phyloP scores from a whole-genome alignment of 176 grass and related monocot genomes.

The Stipa capillata region DNA sequence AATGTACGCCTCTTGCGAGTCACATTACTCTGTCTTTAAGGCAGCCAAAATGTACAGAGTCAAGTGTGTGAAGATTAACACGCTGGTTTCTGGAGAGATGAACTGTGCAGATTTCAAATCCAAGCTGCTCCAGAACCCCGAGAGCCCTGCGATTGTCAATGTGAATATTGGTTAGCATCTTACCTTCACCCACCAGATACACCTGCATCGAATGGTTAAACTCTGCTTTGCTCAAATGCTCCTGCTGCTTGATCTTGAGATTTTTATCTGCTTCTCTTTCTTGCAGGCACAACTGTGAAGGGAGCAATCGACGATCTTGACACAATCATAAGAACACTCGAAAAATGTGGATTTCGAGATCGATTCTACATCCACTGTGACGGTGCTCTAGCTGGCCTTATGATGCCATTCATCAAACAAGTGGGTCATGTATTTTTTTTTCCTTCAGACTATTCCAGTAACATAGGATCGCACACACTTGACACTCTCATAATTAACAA shows the following conservation, averaged over 20 bases:
- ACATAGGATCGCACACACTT: no score
- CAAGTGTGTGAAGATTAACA: conserved; percentile 16
- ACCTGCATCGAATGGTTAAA: background rate
- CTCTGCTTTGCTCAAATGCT: background rate
- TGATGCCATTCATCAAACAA: conserved; percentile 40
- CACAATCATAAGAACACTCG: conserved; percentile 18
- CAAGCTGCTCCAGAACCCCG: conserved; percentile 5
- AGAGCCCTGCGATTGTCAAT: conserved; percentile 30
- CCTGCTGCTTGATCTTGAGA: background rate
- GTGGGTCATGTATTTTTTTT: conserved; percentile 10
- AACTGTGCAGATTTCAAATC: conserved; percentile 21
- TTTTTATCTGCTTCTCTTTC: background rate
- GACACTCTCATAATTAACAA: no score
- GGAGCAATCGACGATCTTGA: conserved; percentile 42
- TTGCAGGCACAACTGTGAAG: conserved; percentile 23
- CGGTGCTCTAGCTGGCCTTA: conserved; percentile 33
- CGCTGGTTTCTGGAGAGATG: conserved; percentile 34
- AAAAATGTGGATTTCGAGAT: conserved; percentile 20
- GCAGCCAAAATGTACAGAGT: conserved; percentile 43
- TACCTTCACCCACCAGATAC: background rate
- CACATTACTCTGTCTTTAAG: conserved; percentile 54
- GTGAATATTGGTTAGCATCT: conserved; percentile 33
- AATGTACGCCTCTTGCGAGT: conserved; percentile 29
- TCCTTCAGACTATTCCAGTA: no score
- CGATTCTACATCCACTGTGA: conserved; percentile 39